These are phyloP conservation scores for Cordyceps tenuipes DNA, from an alignment of 2,329 filamentous ascomycete species.

Conservation along the genomic window DNA sequence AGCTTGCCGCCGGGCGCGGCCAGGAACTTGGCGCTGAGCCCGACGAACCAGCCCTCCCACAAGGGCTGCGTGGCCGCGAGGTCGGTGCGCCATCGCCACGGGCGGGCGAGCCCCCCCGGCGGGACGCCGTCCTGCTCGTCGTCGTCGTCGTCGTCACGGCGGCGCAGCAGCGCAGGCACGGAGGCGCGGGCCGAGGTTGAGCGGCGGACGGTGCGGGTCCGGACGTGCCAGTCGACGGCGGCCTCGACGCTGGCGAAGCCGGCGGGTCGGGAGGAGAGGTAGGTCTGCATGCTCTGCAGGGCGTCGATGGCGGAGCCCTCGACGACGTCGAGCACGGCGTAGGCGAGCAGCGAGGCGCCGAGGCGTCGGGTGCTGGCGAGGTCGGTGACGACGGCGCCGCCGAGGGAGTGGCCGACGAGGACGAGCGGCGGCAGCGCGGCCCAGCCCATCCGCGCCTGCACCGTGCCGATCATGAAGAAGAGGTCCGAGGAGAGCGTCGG, in stretches of 20 bases:
- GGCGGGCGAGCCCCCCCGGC: constrained; percentile 26
- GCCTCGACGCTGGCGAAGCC: constrained; percentile 70
- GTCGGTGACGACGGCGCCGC: constrained; percentile 83
- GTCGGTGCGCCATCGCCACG: constrained; percentile 82
- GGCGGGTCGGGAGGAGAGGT: constrained; percentile 71
- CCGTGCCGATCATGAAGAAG: constrained; percentile 57
- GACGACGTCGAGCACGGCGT: constrained; percentile 88
- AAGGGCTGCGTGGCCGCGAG: constrained; percentile 76
- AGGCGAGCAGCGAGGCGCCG: constrained; percentile 65
- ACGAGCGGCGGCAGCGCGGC: constrained; percentile 62
- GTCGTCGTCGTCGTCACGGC: constrained; percentile 32
- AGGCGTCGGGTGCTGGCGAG: constrained; percentile 61
- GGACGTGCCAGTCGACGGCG: constrained; percentile 89
- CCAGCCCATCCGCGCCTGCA: constrained; percentile 65
- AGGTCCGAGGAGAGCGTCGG: constrained; percentile 67
- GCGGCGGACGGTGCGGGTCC: constrained; percentile 80
- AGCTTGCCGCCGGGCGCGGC: constrained; percentile 74
- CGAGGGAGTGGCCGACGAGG: constrained; percentile 85
- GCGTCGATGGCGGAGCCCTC: constrained; percentile 95
- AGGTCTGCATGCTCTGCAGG: constrained; percentile 86
- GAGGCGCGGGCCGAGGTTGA: constrained; percentile 74
- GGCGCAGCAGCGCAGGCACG: constrained; percentile 60
- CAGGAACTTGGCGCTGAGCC: constrained; percentile 82
- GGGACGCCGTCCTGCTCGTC: constrained; percentile 31
- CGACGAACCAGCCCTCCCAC: constrained; percentile 91